Base-by-base conservation (phyloP, 2,329 filamentous ascomycete species). In the Conoideocrella luteorostrata region DNA sequence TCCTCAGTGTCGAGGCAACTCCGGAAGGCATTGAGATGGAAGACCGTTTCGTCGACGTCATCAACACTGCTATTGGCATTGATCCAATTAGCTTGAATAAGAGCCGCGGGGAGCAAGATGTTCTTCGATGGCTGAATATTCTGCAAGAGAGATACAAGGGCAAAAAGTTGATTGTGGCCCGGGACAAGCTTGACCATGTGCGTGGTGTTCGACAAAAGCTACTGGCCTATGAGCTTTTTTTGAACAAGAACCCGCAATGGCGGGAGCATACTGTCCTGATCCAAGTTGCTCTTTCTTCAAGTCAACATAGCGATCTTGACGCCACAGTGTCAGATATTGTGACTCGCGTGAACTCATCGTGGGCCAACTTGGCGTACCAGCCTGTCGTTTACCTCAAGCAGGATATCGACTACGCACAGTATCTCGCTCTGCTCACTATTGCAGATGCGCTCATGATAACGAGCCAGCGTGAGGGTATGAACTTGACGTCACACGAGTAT, bases 401-500 rank as follows among this genome's bases (percentile, higher is more conserved):
- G 63, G 91, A 97, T 56, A 93, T 97, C 47, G 84, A 87, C 46
- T 95, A 95, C 59, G 74, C 86, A 0, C 90, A 96, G 59, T 97
- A 96, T 56, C 76, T 97, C n/a, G 91, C 90, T 2, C 72, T 97
- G 7, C 75, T 96, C 37, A 88, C 88, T 3, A 84, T 94, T 41
- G 93, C 91, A 2, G 90, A 97, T 66, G 86, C 85, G 3, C 71
- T 97, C 39, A 93, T 96, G 79, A 93, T 97, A 57, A 94, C 91
- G 2, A 94, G 88, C 59, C 81, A 97, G 55, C 88, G 93, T 41
- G 91, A 97, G 62, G 91, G 91, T 50, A 97, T 97, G 93, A 97
- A 96, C 60, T 67, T 97, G 44, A 96, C 91, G 0, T 90, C 86
- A 5, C 93, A 97, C 60, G 91, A 97, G 61, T 97, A 89, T 58